Percentiles rank a stretch among this genome's conserved stretches.
Evolutionary conservation across 1,139 yeast genomes (phyloP).

Genomic region (Casaregolazyma suthepensis): DNA sequence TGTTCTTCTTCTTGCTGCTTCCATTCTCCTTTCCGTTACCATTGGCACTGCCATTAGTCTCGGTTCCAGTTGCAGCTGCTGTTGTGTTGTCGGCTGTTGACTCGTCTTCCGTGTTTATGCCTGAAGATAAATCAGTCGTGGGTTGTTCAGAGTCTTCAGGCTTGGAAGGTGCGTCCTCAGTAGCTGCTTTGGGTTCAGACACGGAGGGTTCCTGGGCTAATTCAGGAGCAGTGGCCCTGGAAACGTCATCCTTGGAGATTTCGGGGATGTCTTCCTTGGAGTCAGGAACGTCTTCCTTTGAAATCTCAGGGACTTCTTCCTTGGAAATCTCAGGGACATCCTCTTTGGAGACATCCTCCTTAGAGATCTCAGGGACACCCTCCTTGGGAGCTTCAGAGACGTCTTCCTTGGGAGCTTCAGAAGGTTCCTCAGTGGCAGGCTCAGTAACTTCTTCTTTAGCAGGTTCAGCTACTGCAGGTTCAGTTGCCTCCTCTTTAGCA

Average conservation of each 20-base stretch:
- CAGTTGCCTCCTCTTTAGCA: too few relatives aligned
- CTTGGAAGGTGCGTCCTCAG: constrained; percentile 2
- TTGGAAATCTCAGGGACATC: background rate
- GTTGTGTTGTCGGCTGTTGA: constrained; percentile 7
- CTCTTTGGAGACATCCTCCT: background rate
- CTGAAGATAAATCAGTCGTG: constrained; percentile 7
- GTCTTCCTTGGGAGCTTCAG: background rate
- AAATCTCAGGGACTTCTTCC: background rate
- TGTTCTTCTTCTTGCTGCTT: constrained; percentile 14
- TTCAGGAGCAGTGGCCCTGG: background rate
- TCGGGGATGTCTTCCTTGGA: background rate
- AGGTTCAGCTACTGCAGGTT: background rate
- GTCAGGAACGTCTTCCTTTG: background rate
- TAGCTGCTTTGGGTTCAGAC: constrained; percentile 3
- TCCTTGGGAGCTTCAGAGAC: background rate
- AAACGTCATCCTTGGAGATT: background rate
- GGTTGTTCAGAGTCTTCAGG: constrained; percentile 4
- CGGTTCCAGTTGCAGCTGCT: constrained; percentile 3
- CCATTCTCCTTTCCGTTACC: background rate
- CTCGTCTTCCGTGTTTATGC: constrained; percentile 1
- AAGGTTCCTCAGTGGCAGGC: background rate
- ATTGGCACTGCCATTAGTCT: background rate
- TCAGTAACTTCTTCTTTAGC: constrained; percentile 7
- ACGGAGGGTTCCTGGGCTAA: background rate
- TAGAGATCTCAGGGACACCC: background rate